Evolutionary conservation across 1,284 basidiomycete genomes (phyloP).

Genomic region (Microbotryum intermedium): DNA sequence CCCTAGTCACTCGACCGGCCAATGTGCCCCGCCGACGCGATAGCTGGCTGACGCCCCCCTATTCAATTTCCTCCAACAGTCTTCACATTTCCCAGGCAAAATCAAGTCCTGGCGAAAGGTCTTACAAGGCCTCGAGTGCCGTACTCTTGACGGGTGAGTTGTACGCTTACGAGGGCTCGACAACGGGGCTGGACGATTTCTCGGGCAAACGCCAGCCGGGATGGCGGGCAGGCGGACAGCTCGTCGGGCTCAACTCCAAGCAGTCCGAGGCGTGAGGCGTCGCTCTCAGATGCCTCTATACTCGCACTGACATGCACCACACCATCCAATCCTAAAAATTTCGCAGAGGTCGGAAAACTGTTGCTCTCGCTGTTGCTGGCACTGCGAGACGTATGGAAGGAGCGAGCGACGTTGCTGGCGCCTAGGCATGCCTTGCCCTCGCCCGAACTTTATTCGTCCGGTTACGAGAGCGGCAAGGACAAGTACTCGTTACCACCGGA

Average conservation of each 20-base stretch:
- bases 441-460: constrained; percentile 17
- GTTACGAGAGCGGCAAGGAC: constrained; percentile 7
- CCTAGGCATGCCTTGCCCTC: constrained; percentile 21
- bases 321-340: too few relatives aligned
- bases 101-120: constrained; percentile 11
- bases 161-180: not conserved
- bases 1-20: too few relatives aligned
- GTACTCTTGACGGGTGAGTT: constrained; percentile 30
- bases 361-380: constrained; percentile 33
- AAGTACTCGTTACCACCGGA: constrained; percentile 1
- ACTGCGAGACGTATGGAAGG: constrained; percentile 20
- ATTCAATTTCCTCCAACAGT: not conserved
- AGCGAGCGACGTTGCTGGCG: constrained; percentile 15
- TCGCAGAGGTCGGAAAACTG: constrained; percentile 34
- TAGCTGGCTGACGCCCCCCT: not conserved
- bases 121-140: constrained; percentile 33
- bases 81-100: constrained; percentile 24
- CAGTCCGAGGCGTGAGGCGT: too few relatives aligned
- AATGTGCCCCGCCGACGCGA: too few relatives aligned
- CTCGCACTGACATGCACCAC: too few relatives aligned
- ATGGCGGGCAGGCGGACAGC: not conserved
- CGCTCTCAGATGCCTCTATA: too few relatives aligned
- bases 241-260: not conserved
- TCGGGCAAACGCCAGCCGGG: too few relatives aligned
- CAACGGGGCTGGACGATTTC: not conserved